Percentiles rank a stretch among this genome's conserved stretches.
phyloP scores from a whole-genome alignment of 345 rosid genomes.

The Aquilaria yunnanensis region DNA sequence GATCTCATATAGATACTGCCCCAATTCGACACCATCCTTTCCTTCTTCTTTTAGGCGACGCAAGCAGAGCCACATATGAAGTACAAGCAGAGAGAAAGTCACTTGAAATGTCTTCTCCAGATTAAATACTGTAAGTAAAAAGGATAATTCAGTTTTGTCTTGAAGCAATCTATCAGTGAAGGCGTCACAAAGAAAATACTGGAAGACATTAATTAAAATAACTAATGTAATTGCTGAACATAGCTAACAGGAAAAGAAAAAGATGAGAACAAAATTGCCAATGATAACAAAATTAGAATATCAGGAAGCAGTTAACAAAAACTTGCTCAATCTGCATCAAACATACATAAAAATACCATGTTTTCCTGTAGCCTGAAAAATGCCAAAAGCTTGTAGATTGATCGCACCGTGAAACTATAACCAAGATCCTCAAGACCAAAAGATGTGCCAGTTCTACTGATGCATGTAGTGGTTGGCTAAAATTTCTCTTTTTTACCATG shows the following conservation, averaged over 20 bases:
- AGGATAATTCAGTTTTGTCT: neutral
- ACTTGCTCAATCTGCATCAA: neutral
- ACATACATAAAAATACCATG: neutral
- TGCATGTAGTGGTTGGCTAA: neutral
- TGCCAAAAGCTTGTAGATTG: too few species aligned
- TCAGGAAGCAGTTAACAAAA: neutral
- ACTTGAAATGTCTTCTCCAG: slow-evolving; percentile 90
- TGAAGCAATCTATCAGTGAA: too few species aligned
- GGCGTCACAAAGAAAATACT: too few species aligned
- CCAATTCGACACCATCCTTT: slow-evolving; percentile 84
- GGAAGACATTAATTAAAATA: neutral
- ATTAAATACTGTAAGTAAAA: slow-evolving; percentile 63
- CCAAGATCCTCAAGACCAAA: neutral
- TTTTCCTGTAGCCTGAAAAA: too few species aligned
- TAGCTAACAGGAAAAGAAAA: too few species aligned
- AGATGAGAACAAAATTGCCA: neutral
- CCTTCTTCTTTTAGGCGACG: slow-evolving; percentile 89
- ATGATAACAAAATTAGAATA: neutral
- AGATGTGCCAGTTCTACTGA: neutral
- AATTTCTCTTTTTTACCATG: too few species aligned
- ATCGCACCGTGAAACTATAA: neutral
- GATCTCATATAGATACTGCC: slow-evolving; percentile 82
- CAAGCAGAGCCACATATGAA: slow-evolving; percentile 88
- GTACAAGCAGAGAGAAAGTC: slow-evolving; percentile 81
- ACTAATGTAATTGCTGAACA: neutral